Base-by-base conservation (phyloP, 2,329 filamentous ascomycete species). In the Lasiodiplodia hormozganensis region DNA sequence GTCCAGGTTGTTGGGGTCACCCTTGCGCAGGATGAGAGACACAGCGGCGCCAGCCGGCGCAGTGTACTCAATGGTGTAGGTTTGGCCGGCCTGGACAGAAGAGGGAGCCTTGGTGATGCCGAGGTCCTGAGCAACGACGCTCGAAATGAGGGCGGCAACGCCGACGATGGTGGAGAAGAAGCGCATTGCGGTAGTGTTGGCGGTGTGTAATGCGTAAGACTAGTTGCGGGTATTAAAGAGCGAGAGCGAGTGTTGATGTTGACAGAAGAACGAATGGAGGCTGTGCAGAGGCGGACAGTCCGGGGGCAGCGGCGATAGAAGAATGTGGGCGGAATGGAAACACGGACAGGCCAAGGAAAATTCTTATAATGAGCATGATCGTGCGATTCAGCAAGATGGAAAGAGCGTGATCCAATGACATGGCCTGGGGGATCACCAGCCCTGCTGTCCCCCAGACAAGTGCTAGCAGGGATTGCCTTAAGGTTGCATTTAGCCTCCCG, bases 21-120 rank as follows among this genome's bases (percentile, higher is more conserved):
- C 88, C 77, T 86, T 82, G 71, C 85, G 83, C 53, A 90, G 82
- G 67, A 82, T 83, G 72, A 90, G 84, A 51, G 84, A 88, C 47
- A 86, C 85, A 28, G 28, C 7, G 85, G 82, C 16, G 28, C 78
- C 75, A 67, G 80, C 78, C 57, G 80, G 81, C 68, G 83, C 82
- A 12, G 70, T 74, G 83, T 85, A 88, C 65, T 79, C 83, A 62
- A 88, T 75, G 16, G 77, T 83, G 70, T 82, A 79, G 34, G 81
- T 79, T 73, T 85, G 74, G 58, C 87, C 87, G 66, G 83, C 82
- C 60, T 79, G 74, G 65, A 88, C 78, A 58, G 80, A 75, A 36
- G 76, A 76, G 11, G 86, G 85, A 73, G 85, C 84, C 53, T 81
- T 79, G 70, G 86, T 87, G 80, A 89, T 70, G 68, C 73, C 70